Base-by-base conservation (phyloP, 345 rosid genomes). In the Arabis alpina region DNA sequence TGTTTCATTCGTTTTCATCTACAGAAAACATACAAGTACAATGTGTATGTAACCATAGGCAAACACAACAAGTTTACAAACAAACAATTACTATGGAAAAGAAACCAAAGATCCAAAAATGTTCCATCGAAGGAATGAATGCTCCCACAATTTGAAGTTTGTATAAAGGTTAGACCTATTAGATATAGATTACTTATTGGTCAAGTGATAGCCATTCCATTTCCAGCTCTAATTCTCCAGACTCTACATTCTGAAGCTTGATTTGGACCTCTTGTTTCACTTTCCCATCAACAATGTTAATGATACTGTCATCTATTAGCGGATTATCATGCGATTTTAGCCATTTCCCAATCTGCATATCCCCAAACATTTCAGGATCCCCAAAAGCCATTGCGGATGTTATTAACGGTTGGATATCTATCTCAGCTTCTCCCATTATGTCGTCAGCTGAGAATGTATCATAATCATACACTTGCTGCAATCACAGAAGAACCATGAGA, bases 401-500 rank as follows among this genome's bases (percentile, higher is more conserved):
- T 37, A 80, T 71, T 39, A 80, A 59, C 0, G 83, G 81, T 41
- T 80, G 76, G 10, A 80, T 72, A 42, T 80, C 83, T 30, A 80
- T 54, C 28, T 80, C 83, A 4, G 83, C 83, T 53, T 80, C 78
- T 59, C 83, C 83, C 83, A 80, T 77, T 59, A 76, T 66, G 41
- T 80, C 83, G 56, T 80, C 83, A 12, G 83, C 62, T 1, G 83
- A 80, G 49, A 80, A 80, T 27, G 83, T 80, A 52, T 80, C 83
- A 25, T 76, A 66, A 10, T 80, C 83, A 14, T 68, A 80, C 44
- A 76, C 83, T 66, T 66, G 60, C 81, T 78, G 61, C 73, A 54
- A 12, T 15, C 64, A 54, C 60, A 49, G 8, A 59, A 0, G 13
- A 57, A 5, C 6, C 3, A 0, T 44, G 8, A 61, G 15, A 7